A percentile compares a stretch with the other conserved stretches of the same genome.
phyloP scores from a whole-genome alignment of 2,329 filamentous ascomycete genomes.

The Colletotrichum camelliae region DNA sequence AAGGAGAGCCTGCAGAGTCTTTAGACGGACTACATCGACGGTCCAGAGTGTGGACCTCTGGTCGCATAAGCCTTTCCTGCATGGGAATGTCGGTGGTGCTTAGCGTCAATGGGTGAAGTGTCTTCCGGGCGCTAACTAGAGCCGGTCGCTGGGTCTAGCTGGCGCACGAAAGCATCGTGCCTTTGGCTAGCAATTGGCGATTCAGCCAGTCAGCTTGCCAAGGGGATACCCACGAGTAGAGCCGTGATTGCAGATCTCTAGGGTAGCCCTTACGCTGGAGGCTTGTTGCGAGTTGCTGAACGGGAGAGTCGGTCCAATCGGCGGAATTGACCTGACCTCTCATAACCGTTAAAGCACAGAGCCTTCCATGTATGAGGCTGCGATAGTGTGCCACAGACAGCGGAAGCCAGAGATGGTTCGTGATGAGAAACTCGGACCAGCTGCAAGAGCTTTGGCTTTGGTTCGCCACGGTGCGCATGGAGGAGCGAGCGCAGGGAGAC shows the following conservation, averaged over 20 bases:
- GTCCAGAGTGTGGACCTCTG: background rate
- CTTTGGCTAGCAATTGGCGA: background rate
- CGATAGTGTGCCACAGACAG: background rate
- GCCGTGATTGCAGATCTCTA: background rate
- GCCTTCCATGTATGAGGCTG: background rate
- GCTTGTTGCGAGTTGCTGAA: background rate
- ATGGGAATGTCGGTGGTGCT: background rate
- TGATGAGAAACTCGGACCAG: background rate
- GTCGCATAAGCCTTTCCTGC: background rate
- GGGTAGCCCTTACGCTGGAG: background rate
- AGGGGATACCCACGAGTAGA: background rate
- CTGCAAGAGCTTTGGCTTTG: background rate
- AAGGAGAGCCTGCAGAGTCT: background rate
- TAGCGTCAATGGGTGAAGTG: background rate
- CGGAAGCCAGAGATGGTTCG: background rate
- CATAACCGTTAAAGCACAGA: background rate
- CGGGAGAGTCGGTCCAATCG: background rate
- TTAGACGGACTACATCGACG: background rate
- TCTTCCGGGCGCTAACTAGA: background rate
- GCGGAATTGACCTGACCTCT: background rate
- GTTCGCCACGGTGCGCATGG: background rate
- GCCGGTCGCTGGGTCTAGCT: background rate
- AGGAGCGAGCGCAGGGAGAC: background rate
- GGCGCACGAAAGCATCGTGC: background rate
- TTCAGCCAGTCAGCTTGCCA: background rate